Conservation (phyloP, 2,329 filamentous ascomycete species). For the Aspergillus aculeatinus region DNA sequence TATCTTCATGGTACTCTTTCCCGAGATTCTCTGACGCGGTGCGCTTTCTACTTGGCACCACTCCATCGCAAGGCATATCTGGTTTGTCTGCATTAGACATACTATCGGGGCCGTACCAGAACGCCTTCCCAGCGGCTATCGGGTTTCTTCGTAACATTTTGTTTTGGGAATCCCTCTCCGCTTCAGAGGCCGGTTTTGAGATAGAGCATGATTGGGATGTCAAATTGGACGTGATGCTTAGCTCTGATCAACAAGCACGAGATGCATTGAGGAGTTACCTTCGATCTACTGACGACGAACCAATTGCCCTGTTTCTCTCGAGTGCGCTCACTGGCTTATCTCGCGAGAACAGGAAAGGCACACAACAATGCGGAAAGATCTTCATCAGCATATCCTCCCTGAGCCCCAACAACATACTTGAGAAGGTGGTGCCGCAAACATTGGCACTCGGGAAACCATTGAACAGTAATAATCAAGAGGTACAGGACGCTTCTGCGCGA, state of each 20-base stretch:
- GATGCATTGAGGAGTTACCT: constrained; percentile 49
- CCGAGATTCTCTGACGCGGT: constrained; percentile 40
- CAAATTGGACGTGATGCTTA: constrained; percentile 70
- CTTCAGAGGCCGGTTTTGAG: constrained; percentile 47
- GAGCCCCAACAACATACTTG: constrained; percentile 54
- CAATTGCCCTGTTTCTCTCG: constrained; percentile 44
- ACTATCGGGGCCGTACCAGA: constrained; percentile 32
- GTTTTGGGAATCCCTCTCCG: constrained; percentile 55
- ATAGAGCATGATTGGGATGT: constrained; percentile 82
- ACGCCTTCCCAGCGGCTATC: constrained; percentile 67
- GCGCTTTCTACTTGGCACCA: constrained; percentile 31
- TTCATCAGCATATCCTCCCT: constrained; percentile 58
- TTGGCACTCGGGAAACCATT: constrained; percentile 60
- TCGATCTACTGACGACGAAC: constrained; percentile 31
- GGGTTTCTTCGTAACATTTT: constrained; percentile 66
- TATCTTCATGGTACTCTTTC: constrained; percentile 42
- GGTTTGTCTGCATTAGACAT: constrained; percentile 31
- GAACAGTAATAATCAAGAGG: constrained; percentile 68
- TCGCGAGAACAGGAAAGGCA: constrained; percentile 39
- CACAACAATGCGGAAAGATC: constrained; percentile 48
- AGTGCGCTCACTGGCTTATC: constrained; percentile 48
- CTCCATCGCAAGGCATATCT: constrained; percentile 30
- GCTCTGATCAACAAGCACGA: constrained; percentile 67
- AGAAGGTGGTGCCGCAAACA: constrained; percentile 50
- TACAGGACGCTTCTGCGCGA: constrained; percentile 66